A percentile compares a stretch with the other conserved stretches of the same genome.
phyloP scores from a whole-genome alignment of 2,329 filamentous ascomycete genomes.

The Fusarium coffeatum region DNA sequence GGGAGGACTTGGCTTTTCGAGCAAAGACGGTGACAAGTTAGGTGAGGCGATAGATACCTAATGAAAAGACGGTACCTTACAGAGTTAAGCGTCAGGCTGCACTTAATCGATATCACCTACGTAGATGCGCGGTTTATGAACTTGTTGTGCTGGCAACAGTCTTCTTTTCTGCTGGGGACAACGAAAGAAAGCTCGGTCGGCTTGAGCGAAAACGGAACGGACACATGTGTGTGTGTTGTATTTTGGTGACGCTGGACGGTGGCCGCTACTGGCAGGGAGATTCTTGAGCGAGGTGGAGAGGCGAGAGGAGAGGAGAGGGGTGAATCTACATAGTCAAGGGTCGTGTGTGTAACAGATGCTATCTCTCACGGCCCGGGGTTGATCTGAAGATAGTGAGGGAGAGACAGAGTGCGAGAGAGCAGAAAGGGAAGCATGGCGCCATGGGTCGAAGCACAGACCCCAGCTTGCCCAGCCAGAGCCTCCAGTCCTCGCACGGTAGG shows the following conservation, averaged over 20 bases:
- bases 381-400: constrained; percentile 19
- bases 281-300: constrained; percentile 26
- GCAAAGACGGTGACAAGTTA: constrained; percentile 21
- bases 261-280: constrained; percentile 12
- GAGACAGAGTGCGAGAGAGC: constrained; percentile 2
- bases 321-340: constrained; percentile 4
- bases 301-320: constrained; percentile 14
- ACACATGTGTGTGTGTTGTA: constrained; percentile 28
- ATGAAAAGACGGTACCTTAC: constrained; percentile 12
- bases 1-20: constrained; percentile 11
- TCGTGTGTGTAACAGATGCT: constrained; percentile 9
- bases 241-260: constrained; percentile 26
- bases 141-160: constrained; percentile 27
- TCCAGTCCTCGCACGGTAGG: constrained; percentile 20
- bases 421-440: constrained; percentile 27
- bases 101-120: not conserved
- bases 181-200: constrained; percentile 24
- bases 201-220: constrained; percentile 28
- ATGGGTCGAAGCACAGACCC: constrained; percentile 30
- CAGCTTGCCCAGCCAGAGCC: not conserved
- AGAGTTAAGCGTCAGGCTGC: constrained; percentile 8
- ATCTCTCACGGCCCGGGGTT: constrained; percentile 20
- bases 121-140: constrained; percentile 17
- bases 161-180: constrained; percentile 30
- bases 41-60: constrained; percentile 22